Base-by-base conservation (phyloP, 768 basidiomycete genomes). In the Lentinula sp. region DNA sequence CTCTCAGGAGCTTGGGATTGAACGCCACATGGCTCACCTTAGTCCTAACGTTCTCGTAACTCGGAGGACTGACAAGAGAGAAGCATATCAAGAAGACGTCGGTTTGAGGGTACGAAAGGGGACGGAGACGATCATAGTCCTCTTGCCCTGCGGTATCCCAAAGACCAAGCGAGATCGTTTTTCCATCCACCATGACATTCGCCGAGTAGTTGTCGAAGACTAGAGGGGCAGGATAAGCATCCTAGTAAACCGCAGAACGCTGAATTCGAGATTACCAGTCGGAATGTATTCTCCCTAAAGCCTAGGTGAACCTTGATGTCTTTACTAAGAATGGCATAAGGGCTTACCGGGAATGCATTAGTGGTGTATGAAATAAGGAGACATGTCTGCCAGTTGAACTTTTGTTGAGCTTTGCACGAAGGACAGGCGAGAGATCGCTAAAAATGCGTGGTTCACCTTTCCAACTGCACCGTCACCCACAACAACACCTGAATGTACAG, bases 71-170 rank as follows among this genome's bases (percentile, higher is more conserved):
- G 71, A 98, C 96, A 63, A 99, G 84, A 53, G 94, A 96, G 80
- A 99, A 99, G 75, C 97, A 99, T 72, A 99, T 95, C 76, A 99
- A 81, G 80, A 99, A 99, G 62, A 99, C 95, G 74, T 99, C 96
- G 46, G 97, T 98, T 77, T 98, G 97, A 28, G 97, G 97, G 78
- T 99, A 99, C 64, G 93, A 96, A 68, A 99, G 84, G 56, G 97
- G 97, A 67, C 97, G 88, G 67, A 99, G 89, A 48, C 97, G 89
- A 77, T 96, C 94, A 72, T 96, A 99, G 79, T 99, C 96, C 75
- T 99, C 97, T 77, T 99, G 97, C 66, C 97, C 97, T 39, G 97
- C 97, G n/a, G 97, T 99, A 83, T 99, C 97, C 97, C 97, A 99
- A 60, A 99, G 80, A 54, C 96, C 96, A 60, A 98, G 86, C 63